These are phyloP conservation scores for Filosporella fistucella DNA, from an alignment of 495 filamentous ascomycete species.

Conservation along the genomic window DNA sequence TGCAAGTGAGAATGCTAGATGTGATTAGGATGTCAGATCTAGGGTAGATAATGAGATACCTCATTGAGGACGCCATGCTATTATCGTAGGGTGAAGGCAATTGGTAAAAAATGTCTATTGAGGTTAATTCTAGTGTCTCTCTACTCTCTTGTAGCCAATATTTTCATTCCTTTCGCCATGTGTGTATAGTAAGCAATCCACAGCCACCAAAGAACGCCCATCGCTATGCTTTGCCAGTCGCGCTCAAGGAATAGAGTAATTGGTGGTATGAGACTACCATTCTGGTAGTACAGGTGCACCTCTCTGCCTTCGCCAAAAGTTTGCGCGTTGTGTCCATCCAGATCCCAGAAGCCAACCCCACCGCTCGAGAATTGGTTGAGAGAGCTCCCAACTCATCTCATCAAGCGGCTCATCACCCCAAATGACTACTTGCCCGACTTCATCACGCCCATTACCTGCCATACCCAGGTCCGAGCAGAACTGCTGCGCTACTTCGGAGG, in stretches of 20 bases:
- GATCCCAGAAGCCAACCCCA: constrained; percentile 29
- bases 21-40: too few species aligned
- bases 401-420: constrained; percentile 32
- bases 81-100: too few species aligned
- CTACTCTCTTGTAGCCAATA: too few species aligned
- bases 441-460: constrained; percentile 21
- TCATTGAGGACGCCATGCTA: too few species aligned
- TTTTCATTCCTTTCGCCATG: too few species aligned
- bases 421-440: constrained; percentile 28
- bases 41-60: too few species aligned
- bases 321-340: constrained; percentile 29
- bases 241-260: too few species aligned
- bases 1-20: too few species aligned
- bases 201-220: constrained; percentile 1
- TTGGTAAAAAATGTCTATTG: too few species aligned
- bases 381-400: constrained; percentile 34
- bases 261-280: too few species aligned
- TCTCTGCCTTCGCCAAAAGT: constrained; percentile 31
- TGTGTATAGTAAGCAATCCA: background rate
- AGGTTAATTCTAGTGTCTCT: too few species aligned
- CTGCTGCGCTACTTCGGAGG: constrained; percentile 21
- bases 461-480: constrained; percentile 28
- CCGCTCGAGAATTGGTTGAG: constrained; percentile 25
- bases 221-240: constrained; percentile 6
- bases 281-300: constrained; percentile 25